Base-by-base conservation (phyloP, 129 eudicot species). In the Escallonia rubra region DNA sequence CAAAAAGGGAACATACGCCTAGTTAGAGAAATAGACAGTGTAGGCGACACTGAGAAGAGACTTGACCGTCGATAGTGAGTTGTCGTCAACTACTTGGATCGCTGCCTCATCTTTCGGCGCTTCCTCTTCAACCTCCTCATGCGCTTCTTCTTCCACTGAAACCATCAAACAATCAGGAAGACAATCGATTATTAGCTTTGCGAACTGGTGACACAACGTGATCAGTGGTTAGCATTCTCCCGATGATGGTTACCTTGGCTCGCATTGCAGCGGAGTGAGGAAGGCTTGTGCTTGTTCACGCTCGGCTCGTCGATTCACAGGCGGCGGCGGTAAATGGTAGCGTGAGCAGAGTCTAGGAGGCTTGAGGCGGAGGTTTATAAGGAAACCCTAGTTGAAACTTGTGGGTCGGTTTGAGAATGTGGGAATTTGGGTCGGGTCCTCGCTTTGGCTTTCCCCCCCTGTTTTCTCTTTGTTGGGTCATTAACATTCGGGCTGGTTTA, bases 31-130 rank as follows among this genome's bases (percentile, higher is more conserved):
- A 23, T 23, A 23, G 34, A 23, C 34, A 23, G 34, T 23, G 34
- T 23, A 23, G 34, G 34, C 34, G 34, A 23, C 34, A 23, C 34
- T 23, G 34, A 23, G 34, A 23, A 23, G 34, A 23, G 34, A 23
- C 34, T 23, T 23, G 34, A 23, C 34, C 34, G 34, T 23, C 34
- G 34, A 23, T 23, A 23, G 34, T 23, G 34, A 23, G 34, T 23
- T 23, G 34, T 0, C 34, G 34, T 0, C 1, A 23, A 23, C 34
- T 74, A 76, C 74, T 76, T 76, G 5, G 80, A 76, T 76, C 80
- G 63, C 80, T 69, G 80, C 59, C 80, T 69, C 80, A 76, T 68
- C 80, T 76, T 76, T 76, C 80, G 75, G 74, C 75, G 80, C 75
- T 76, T 76, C 70, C 80, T 48, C 80, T 76, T 68, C 75, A 76